Evolutionary conservation across 768 basidiomycete species (phyloP), one percentile per base, ranked within the genome.

Genomic region (Leucosporidium creatinivorum): DNA sequence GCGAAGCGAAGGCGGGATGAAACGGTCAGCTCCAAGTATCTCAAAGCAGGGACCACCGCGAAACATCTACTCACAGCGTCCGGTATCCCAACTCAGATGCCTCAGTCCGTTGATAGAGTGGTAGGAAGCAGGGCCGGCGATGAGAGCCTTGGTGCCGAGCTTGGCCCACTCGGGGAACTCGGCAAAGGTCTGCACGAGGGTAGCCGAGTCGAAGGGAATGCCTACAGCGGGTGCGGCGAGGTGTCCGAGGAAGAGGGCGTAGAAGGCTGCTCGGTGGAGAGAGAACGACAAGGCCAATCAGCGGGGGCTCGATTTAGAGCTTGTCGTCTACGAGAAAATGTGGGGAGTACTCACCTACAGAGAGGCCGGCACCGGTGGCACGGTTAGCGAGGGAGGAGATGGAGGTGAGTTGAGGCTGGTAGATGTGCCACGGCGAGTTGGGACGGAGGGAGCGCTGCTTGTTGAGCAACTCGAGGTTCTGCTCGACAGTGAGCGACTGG

Each of bases 341-440:
- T n/a, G n/a, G n/a, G n/a, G n/a, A n/a, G n/a, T 17, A 74, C 78
- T 67, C 75, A 92, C 91, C 82, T 59, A 83, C 85, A 68, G 89
- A 88, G 58, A 99, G 84, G 15, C 82, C 89, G 12, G 79, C 83
- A 67, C 94, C 96, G 17, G 92, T 89, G n/a, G 83, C 78, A 77
- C 96, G 89, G 80, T 98, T 87, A 50, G 83, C 85, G 74, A 94
- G 91, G 23, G 92, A 96, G 7, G 80, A 83, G 63, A 89, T 19
- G 90, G 91, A 94, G 47, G 94, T 97, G 57, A 98, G 79, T 80
- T 98, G 91, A 2, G 88, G 89, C 76, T 93, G 88, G 81, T 99
- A 99, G 80, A 99, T 98, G 64, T 92, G 92, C 77, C 92, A 89
- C 13, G 96, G 96, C 75, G 88, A 89, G 69, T 84, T 89, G 23